Evolutionary conservation across 805 yeast genomes (phyloP).

Genomic region (Candida verbasci): DNA sequence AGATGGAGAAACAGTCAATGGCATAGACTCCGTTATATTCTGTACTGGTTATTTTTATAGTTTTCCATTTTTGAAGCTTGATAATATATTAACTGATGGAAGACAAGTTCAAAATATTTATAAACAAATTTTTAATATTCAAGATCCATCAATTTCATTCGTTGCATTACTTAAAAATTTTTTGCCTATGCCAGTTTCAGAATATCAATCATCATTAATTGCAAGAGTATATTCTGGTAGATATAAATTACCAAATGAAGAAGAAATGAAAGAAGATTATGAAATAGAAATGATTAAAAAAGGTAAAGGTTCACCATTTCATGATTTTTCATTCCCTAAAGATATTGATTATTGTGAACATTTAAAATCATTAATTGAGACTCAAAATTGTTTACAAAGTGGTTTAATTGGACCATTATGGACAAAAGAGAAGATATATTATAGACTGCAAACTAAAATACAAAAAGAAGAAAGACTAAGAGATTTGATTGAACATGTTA

Average conservation of each 20-base stretch:
- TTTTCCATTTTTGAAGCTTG: constrained; percentile 28
- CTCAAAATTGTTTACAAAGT: not conserved
- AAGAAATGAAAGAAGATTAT: constrained; percentile 31
- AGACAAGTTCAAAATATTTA: constrained; percentile 33
- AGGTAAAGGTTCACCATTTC: constrained; percentile 21
- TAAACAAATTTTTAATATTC: constrained; percentile 43
- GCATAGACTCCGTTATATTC: constrained; percentile 27
- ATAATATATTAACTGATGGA: constrained; percentile 26
- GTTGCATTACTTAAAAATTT: constrained; percentile 42
- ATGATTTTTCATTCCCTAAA: constrained; percentile 46
- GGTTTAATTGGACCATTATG: constrained; percentile 9
- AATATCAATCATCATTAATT: constrained; percentile 43
- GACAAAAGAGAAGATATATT: constrained; percentile 5
- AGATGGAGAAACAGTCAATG: constrained; percentile 20
- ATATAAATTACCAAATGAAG: constrained; percentile 33
- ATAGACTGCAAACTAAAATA: constrained; percentile 4
- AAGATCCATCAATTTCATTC: constrained; percentile 42
- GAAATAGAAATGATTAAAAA: constrained; percentile 19
- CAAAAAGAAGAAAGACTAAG: constrained; percentile 7
- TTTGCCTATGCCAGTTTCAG: constrained; percentile 49
- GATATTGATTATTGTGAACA: constrained; percentile 58
- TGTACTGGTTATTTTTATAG: constrained; percentile 38
- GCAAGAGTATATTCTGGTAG: constrained; percentile 42
- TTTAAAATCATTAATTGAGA: constrained; percentile 18
- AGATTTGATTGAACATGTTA: constrained; percentile 9